Conservation (phyloP, 805 yeast species). For the Cyberlindnera meyerae region DNA sequence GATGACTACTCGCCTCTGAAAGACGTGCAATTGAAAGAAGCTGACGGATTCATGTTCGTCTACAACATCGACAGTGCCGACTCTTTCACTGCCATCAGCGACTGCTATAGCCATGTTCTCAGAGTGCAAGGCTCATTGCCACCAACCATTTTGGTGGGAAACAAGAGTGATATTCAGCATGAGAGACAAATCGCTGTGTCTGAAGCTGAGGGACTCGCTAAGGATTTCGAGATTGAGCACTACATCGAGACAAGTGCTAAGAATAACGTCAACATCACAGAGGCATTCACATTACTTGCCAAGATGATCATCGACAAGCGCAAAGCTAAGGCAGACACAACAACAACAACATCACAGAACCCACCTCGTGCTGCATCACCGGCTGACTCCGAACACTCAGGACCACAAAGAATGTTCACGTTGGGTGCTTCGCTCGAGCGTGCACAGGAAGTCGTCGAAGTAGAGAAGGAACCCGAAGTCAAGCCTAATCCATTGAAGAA, state of each 20-base stretch:
- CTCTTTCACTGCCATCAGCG: constrained; percentile 11
- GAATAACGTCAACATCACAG: constrained; percentile 12
- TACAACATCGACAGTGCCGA: constrained; percentile 15
- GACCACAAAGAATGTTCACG: constrained; percentile 10
- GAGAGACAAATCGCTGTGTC: constrained; percentile 12
- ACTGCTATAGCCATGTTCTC: constrained; percentile 16
- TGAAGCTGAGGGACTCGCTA: constrained; percentile 16
- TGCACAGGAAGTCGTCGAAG: background rate
- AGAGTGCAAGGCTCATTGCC: constrained; percentile 17
- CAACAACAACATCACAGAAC: background rate
- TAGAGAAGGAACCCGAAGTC: no score
- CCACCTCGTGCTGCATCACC: no score
- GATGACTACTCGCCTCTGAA: constrained; percentile 71
- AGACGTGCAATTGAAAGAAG: constrained; percentile 35
- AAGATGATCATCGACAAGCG: constrained; percentile 1
- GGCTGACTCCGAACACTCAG: background rate
- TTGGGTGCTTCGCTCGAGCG: constrained; percentile 10
- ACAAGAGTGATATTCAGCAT: constrained; percentile 10
- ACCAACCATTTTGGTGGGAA: constrained; percentile 19
- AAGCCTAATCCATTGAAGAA: no score
- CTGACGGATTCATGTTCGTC: constrained; percentile 21
- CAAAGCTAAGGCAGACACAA: background rate
- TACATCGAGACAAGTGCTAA: constrained; percentile 22
- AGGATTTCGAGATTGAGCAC: constrained; percentile 11
- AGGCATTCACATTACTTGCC: constrained; percentile 12